These are phyloP conservation scores for Paramecium primaurelia DNA, from an alignment of 73 alveolate species.

Conservation along the genomic window DNA sequence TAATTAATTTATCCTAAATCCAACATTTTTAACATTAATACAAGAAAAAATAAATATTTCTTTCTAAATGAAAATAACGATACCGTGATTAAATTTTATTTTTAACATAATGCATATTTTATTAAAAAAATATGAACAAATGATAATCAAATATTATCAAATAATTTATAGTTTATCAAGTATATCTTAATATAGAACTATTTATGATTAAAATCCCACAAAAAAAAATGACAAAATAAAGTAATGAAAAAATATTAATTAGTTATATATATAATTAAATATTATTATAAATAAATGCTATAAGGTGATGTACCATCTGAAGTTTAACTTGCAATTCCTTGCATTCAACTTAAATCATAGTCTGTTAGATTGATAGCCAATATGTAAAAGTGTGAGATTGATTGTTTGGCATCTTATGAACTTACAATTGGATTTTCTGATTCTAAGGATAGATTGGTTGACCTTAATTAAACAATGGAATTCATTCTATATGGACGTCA, in stretches of 20 bases:
- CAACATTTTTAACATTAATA: not conserved
- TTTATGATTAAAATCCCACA: too few relatives aligned
- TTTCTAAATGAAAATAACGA: not conserved
- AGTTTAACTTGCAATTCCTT: not conserved
- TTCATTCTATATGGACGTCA: not conserved
- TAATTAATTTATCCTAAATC: not conserved
- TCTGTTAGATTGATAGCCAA: not conserved
- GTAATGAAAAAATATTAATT: not conserved
- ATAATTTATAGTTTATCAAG: too few relatives aligned
- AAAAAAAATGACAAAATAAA: not conserved
- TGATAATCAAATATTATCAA: too few relatives aligned
- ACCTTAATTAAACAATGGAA: not conserved
- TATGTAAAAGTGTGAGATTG: not conserved
- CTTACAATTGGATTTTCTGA: slow-evolving; percentile 23
- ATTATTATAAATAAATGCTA: not conserved
- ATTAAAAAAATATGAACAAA: too few relatives aligned
- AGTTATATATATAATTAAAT: not conserved
- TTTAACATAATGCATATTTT: too few relatives aligned
- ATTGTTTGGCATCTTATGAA: slow-evolving; percentile 34
- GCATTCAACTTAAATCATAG: not conserved
- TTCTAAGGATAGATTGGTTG: not conserved
- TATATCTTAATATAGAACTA: too few relatives aligned
- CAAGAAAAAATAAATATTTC: too few relatives aligned
- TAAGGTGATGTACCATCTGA: not conserved
- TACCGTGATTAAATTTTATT: too few relatives aligned